Conservation (phyloP, 305 asterid genomes). For the Fraxinus angustifolia region DNA sequence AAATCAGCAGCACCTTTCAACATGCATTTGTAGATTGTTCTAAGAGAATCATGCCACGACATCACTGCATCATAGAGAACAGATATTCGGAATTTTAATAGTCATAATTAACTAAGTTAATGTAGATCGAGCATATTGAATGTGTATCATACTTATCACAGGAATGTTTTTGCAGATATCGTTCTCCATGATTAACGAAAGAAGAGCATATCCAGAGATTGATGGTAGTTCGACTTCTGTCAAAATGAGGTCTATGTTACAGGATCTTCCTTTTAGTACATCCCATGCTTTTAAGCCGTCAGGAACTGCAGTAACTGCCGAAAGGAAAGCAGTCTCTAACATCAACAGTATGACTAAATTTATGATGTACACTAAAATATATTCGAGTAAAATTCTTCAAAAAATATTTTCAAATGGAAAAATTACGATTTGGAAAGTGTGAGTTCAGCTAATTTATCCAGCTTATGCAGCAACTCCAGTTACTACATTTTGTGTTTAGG, state of each 20-base stretch:
- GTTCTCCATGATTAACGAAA: constrained; percentile 81
- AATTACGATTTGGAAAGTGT: neutral
- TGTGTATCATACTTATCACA: constrained; percentile 63
- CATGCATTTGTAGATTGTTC: constrained; percentile 93
- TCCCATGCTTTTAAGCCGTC: constrained; percentile 98
- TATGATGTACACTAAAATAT: neutral
- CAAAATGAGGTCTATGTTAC: constrained; percentile 68
- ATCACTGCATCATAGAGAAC: constrained; percentile 59
- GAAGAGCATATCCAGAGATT: constrained; percentile 90
- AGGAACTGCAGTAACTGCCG: constrained; percentile 79
- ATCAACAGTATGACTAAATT: neutral
- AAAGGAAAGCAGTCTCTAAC: constrained; percentile 14
- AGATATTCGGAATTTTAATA: neutral
- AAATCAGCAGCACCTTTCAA: constrained; percentile 91
- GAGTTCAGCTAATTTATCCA: neutral
- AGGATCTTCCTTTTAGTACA: constrained; percentile 57
- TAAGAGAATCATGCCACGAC: constrained; percentile 84
- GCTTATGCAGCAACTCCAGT: neutral
- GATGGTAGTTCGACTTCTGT: constrained; percentile 89
- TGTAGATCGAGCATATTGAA: neutral
- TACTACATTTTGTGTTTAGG: neutral
- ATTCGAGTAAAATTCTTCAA: neutral
- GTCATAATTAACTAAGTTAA: neutral
- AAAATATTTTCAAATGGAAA: neutral
- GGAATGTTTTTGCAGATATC: constrained; percentile 82